These are phyloP conservation scores for Trametes cubensis DNA, from an alignment of 768 basidiomycete genomes.

Conservation along the genomic window DNA sequence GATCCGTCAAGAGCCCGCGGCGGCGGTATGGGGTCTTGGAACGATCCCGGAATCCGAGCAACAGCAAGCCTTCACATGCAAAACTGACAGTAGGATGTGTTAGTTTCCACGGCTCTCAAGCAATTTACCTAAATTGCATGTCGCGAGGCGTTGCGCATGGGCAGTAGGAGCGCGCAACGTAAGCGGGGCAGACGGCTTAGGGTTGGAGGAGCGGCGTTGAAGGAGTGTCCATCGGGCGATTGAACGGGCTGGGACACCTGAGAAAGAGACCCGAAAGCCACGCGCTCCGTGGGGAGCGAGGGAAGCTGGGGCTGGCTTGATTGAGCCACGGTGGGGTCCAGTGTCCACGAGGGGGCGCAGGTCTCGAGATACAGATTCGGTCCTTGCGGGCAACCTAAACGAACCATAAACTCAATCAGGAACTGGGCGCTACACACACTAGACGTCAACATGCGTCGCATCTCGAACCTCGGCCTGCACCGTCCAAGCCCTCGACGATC, in stretches of 20 bases:
- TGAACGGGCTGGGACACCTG: background rate
- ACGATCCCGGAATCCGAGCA: constrained; percentile 3
- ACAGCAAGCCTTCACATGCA: constrained; percentile 7
- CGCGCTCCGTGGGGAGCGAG: background rate
- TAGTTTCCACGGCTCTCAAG: constrained; percentile 1
- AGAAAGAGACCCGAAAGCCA: background rate
- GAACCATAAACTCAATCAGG: background rate
- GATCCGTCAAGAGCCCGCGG: constrained; percentile 18
- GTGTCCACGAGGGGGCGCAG: background rate
- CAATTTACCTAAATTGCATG: constrained; percentile 3
- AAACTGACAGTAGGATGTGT: background rate
- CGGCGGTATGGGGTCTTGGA: background rate
- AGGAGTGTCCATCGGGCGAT: background rate
- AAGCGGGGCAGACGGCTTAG: background rate
- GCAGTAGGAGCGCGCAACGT: background rate
- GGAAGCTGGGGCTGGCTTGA: background rate
- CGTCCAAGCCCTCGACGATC: background rate
- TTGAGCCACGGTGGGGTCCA: no score
- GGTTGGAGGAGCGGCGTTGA: background rate
- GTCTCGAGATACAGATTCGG: background rate
- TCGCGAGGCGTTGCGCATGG: background rate
- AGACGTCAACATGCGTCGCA: constrained; percentile 10
- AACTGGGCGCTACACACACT: constrained; percentile 2
- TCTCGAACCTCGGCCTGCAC: background rate
- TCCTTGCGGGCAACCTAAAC: constrained; percentile 8